Evolutionary conservation across 139 green algal genomes (phyloP).

Genomic region (Asterochloris sp.): DNA sequence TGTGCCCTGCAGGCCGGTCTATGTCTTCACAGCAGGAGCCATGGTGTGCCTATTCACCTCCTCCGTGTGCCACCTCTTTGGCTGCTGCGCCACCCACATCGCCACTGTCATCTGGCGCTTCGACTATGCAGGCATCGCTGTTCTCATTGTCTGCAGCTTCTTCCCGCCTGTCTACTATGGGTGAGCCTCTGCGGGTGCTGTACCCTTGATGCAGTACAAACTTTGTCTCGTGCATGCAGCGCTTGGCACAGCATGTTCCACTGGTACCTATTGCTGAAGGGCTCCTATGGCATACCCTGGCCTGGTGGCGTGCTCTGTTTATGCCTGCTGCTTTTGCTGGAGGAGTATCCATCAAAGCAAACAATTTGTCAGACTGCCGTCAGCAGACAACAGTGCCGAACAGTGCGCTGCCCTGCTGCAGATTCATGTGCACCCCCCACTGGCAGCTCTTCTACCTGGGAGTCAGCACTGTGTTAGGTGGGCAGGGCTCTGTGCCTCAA

Average conservation of each 20-base stretch:
- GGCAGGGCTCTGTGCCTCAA: not conserved
- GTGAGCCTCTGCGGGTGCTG: not conserved
- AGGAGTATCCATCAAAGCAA: not conserved
- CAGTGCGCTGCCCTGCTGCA: no score
- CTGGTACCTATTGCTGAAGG: no score
- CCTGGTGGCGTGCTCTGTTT: no score
- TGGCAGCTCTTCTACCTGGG: slow-evolving; percentile 76
- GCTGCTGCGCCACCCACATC: slow-evolving; percentile 74
- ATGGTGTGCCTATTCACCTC: slow-evolving; percentile 87
- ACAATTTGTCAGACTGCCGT: no score
- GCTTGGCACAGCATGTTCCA: no score
- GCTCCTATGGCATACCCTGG: not conserved
- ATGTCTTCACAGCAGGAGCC: slow-evolving; percentile 84
- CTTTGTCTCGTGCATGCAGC: not conserved
- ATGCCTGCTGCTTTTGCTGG: not conserved
- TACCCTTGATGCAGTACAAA: not conserved
- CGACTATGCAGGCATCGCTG: slow-evolving; percentile 92
- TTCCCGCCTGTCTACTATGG: slow-evolving; percentile 91
- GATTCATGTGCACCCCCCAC: slow-evolving; percentile 82
- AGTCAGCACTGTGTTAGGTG: slow-evolving; percentile 63
- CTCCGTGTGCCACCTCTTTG: slow-evolving; percentile 84
- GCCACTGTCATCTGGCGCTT: slow-evolving; percentile 73
- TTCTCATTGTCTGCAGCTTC: slow-evolving; percentile 95
- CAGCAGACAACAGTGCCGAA: no score
- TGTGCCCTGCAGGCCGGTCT: slow-evolving; percentile 63